Evolutionary conservation across 1,284 basidiomycete genomes (phyloP), one percentile per base, ranked within the genome.

Genomic region (Boletellus deceptivus): DNA sequence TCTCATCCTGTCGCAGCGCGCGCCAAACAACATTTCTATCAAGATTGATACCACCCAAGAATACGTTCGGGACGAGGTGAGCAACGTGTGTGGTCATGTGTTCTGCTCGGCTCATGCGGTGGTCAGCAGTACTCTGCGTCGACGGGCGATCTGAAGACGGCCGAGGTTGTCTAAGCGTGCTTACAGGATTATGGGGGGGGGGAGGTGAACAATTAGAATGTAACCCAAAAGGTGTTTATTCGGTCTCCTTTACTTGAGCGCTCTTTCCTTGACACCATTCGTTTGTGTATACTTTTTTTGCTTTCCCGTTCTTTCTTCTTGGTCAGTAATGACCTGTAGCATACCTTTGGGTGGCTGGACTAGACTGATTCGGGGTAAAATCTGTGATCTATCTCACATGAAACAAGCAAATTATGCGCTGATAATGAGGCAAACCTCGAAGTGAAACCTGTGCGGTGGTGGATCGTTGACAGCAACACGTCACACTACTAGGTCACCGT

Each of bases 1-100:
- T 37, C 34, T 35, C 34, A 35, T 14, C 34, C 6, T 5, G 7
- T 29, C 16, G 3, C 37, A 67, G 63, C 63, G 56, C 2, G 1
- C 24, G 9, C 52, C 65, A 5, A 70, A 70, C 42, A 70, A 70
- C 16, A 67, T 67, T 35, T 62, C 67, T 14, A 70, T 67, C 53
- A 67, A 68, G 35, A 67, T 67, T 9, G 65, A 67, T 34, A 70
- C 65, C 2, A 68, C 68, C 1, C 65, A 70, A 29, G 65, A 67
- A 33, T 62, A 50, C 24, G 45, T 59, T 1, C 64, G 57, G 16
- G 68, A 67, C 35, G 65, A 70, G 55, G 67, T 70, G 27, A 52
- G 61, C 16, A 1, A 6, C 6, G 29, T 43, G 24, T 17, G 31
- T 25, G 3, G 14, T 1, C 6, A 27, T n/a, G 13, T n/a, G 4